Percentiles rank a stretch among this genome's conserved stretches.
phyloP scores from a whole-genome alignment of 257 asterid genomes.

The Solanum phureja region DNA sequence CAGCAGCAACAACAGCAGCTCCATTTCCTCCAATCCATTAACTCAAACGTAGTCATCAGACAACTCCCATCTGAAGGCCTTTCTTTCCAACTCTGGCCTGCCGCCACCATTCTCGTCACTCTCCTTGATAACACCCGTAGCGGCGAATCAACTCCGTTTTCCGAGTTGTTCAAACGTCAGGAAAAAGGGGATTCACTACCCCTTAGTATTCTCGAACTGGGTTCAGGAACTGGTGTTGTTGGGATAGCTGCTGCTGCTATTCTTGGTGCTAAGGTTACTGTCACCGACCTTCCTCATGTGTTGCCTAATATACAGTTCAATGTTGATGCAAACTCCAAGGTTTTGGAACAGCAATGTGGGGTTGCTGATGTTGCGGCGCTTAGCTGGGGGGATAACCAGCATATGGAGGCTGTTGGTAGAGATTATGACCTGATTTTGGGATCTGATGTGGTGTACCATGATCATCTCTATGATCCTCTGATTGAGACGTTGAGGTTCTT shows the following conservation, averaged over 20 bases:
- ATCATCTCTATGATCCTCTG: conserved; percentile 53
- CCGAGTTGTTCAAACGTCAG: conserved; percentile 7
- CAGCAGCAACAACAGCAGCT: conserved; percentile 2
- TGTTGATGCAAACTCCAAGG: conserved; percentile 42
- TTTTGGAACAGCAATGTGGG: conserved; percentile 33
- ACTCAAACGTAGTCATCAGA: conserved; percentile 36
- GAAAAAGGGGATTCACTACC: neutral
- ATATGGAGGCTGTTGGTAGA: conserved; percentile 53
- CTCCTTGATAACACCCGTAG: conserved; percentile 43
- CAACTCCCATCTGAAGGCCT: conserved; percentile 75
- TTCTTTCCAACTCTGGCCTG: conserved; percentile 97
- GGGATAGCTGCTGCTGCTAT: conserved; percentile 86
- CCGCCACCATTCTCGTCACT: conserved; percentile 57
- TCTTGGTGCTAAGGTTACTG: conserved; percentile 59
- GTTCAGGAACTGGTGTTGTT: conserved; percentile 86
- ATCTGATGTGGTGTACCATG: conserved; percentile 82
- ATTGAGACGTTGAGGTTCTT: conserved; percentile 35
- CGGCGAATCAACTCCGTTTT: conserved; percentile 14
- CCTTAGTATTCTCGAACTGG: conserved; percentile 73
- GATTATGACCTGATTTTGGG: conserved; percentile 61
- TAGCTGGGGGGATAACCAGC: conserved; percentile 52
- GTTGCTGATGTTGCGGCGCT: conserved; percentile 38
- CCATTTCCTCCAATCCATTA: conserved; percentile 39
- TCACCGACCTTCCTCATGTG: conserved; percentile 83
- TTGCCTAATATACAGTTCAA: conserved; percentile 57